Evolutionary conservation across 73 alveolate species (phyloP), one percentile per base, ranked within the genome.

Genomic region (Paramecium primaurelia): DNA sequence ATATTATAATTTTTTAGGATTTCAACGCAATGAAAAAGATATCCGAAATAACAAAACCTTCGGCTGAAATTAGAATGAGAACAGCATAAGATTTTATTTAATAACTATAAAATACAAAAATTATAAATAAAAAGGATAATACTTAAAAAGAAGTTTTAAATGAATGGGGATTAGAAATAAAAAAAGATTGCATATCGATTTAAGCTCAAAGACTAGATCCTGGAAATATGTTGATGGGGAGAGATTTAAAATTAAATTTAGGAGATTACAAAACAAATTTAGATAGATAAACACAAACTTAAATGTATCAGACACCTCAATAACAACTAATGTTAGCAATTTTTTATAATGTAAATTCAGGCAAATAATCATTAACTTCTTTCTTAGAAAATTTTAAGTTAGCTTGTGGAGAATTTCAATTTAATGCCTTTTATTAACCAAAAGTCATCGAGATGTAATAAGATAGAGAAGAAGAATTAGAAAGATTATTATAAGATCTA

Each of bases 1-100:
- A 54, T n/a, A 5, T 6, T 32, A 22, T 75, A 22, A 2, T 20
- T 22, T 18, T 12, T 54, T 54, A 54, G 69, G 36, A 98, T 85
- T 96, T 97, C 91, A 93, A 92, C 38, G 80, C 97, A 45, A 98
- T 97, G 99, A 98, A 95, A 86, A 96, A 93, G 7, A 89, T 98
- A 94, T 95, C 98, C 59, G 92, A 75, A 49, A 93, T 97, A 10
- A 98, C 99, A n/a, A 95, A 96, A 86, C 92, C 96, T 20, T 93
- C 94, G 25, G 97, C 99, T 2, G 93, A 92, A n/a, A 93, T 77
- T 75, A 96, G 98, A 93, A 88, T 96, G 80, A 92, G 92, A 47
- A 97, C 96, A 71, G 98, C 98, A 77, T 93, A 94, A 49, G 88
- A 96, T 34, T 96, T 98, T 42, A 22, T 45, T 16, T 2, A 36